A percentile compares a stretch with the other conserved stretches of the same genome.
phyloP scores from a whole-genome alignment of 352 stramenopile species.

The Phytophthora ramorum region DNA sequence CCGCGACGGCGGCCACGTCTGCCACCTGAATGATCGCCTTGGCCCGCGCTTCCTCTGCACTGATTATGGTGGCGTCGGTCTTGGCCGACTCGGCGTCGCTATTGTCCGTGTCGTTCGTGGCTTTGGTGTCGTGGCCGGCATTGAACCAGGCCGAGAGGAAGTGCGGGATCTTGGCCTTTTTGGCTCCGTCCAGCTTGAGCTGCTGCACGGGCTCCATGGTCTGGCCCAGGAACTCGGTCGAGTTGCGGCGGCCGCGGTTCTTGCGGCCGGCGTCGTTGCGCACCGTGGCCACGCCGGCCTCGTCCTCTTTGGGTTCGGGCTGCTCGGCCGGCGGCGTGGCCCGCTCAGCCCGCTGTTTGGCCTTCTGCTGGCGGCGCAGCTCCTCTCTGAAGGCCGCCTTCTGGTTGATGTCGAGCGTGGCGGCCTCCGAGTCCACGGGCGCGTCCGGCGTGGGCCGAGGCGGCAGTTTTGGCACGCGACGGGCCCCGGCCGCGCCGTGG shows the following conservation, averaged over 20 bases:
- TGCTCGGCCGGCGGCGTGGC: slow-evolving; percentile 15
- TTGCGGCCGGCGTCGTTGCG: slow-evolving; percentile 48
- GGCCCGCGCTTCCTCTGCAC: slow-evolving; percentile 15
- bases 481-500: slow-evolving; percentile 20
- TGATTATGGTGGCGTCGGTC: slow-evolving; percentile 36
- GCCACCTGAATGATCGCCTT: slow-evolving; percentile 11
- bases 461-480: slow-evolving; percentile 20
- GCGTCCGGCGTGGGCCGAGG: slow-evolving; percentile 14
- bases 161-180: slow-evolving; percentile 78
- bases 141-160: slow-evolving; percentile 81
- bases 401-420: slow-evolving; percentile 65
- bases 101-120: slow-evolving; percentile 31
- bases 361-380: slow-evolving; percentile 53
- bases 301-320: slow-evolving; percentile 8
- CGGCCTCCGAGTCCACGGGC: slow-evolving; percentile 56
- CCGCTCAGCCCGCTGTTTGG: slow-evolving; percentile 42
- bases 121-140: slow-evolving; percentile 50
- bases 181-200: slow-evolving; percentile 67
- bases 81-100: slow-evolving; percentile 26
- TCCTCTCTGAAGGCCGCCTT: slow-evolving; percentile 61
- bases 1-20: neutral
- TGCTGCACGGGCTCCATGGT: slow-evolving; percentile 65
- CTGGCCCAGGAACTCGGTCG: slow-evolving; percentile 57
- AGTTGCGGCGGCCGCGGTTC: slow-evolving; percentile 43
- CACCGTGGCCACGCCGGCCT: slow-evolving; percentile 49